phyloP scores from a whole-genome alignment of 768 basidiomycete genomes.

The Boletus edulis region DNA sequence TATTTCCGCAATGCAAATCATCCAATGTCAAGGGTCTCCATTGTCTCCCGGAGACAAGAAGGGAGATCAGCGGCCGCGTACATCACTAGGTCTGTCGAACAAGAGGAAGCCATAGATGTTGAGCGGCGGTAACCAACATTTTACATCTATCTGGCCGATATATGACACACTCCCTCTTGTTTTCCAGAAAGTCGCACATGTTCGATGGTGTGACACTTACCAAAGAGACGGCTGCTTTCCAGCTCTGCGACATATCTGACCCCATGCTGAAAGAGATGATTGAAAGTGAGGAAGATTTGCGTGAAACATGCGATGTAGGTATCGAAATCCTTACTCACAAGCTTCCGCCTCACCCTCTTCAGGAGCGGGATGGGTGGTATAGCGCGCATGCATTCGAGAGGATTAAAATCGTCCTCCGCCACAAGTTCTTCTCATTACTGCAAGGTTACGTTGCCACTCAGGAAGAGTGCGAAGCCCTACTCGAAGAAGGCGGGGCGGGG shows the following conservation, averaged over 20 bases:
- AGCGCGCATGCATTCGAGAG: slow-evolving; percentile 70
- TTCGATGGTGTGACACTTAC: slow-evolving; percentile 84
- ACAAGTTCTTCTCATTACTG: slow-evolving; percentile 80
- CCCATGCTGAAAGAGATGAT: slow-evolving; percentile 82
- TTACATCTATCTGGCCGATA: background rate
- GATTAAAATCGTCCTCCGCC: slow-evolving; percentile 80
- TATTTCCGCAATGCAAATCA: slow-evolving; percentile 89
- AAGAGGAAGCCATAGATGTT: slow-evolving; percentile 30
- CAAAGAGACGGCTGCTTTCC: slow-evolving; percentile 89
- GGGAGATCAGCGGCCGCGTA: slow-evolving; percentile 34
- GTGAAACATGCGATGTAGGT: slow-evolving; percentile 74
- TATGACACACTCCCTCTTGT: background rate
- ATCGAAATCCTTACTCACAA: background rate
- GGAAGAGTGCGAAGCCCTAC: slow-evolving; percentile 67
- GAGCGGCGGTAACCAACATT: slow-evolving; percentile 29
- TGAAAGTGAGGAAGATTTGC: slow-evolving; percentile 62
- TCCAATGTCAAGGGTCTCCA: slow-evolving; percentile 72
- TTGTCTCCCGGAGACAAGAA: slow-evolving; percentile 60
- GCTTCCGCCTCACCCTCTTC: slow-evolving; percentile 1
- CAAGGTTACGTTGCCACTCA: slow-evolving; percentile 71
- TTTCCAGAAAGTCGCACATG: slow-evolving; percentile 64
- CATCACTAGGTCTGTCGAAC: slow-evolving; percentile 30
- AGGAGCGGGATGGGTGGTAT: slow-evolving; percentile 93
- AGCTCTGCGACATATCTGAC: slow-evolving; percentile 90
- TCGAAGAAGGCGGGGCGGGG: slow-evolving; percentile 35